phyloP scores from a whole-genome alignment of 257 asterid genomes.

The Solanum chaucha region DNA sequence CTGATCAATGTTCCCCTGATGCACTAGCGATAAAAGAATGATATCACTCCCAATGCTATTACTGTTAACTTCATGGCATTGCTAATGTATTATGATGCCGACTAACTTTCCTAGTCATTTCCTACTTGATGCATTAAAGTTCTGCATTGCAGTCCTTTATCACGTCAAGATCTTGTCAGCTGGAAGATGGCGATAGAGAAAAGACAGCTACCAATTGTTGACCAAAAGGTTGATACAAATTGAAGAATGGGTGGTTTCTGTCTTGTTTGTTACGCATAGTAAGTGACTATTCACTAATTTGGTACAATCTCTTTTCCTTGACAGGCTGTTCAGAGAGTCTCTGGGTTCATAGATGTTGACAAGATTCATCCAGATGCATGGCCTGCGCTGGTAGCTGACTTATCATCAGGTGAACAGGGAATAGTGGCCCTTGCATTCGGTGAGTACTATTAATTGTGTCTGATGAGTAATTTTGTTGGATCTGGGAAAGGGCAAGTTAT shows the following conservation, averaged over 20 bases:
- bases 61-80: background rate
- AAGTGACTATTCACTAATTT: background rate
- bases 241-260: slow-evolving; percentile 3
- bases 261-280: background rate
- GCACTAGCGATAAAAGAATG: background rate
- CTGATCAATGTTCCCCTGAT: background rate
- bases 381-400: slow-evolving; percentile 93
- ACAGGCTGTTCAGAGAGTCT: slow-evolving; percentile 68
- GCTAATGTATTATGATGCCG: background rate
- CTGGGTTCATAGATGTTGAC: slow-evolving; percentile 90
- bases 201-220: slow-evolving; percentile 76
- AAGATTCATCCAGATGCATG: slow-evolving; percentile 95
- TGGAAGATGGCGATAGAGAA: slow-evolving; percentile 97
- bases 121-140: slow-evolving; percentile 3
- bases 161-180: slow-evolving; percentile 97
- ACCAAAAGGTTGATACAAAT: slow-evolving; percentile 51
- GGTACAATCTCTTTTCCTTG: slow-evolving; percentile 1
- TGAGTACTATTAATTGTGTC: slow-evolving; percentile 16
- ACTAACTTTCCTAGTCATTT: slow-evolving; percentile 1
- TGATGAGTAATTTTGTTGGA: background rate
- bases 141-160: slow-evolving; percentile 50
- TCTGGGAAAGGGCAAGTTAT: background rate
- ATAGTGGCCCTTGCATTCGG: slow-evolving; percentile 84
- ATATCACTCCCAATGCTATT: background rate
- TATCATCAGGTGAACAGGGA: slow-evolving; percentile 84